Base-by-base conservation (phyloP, 148 eudicot genomes). In the Vaccinium myrtillus region DNA sequence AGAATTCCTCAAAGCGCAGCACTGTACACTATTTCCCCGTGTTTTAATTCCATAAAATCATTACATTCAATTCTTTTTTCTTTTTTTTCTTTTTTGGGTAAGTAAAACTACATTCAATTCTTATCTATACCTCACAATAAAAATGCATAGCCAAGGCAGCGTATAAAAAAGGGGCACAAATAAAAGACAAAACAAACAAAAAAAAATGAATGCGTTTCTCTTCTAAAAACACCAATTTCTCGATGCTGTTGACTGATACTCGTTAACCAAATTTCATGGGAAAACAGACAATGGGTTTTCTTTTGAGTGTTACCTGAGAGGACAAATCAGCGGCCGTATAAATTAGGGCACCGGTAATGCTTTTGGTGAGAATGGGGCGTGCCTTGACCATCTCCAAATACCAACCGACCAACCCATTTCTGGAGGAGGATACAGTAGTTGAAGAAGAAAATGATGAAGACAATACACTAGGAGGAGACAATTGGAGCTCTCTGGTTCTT, bases 291-390 rank as follows among this genome's bases (percentile, higher is more conserved):
- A 19, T 2, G 27, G 46, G 36, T 32, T 71, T 32, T 73, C 8
- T 12, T 50, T 12, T 53, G 39, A 58, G 14, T 23, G 8, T 21
- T 75, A 91, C 99, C 98, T 97, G 99, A 81, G 99, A 94, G 8
- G 99, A 91, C 12, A 97, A 87, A 65, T 97, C 99, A 36, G 99
- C 96, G 36, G 92, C 96, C 25, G 91, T 82, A 75, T 95, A 95
- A 84, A 97, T 95, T 53, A 91, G 67, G 39, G 91, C 92, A 76
- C 88, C 90, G 84, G 99, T 97, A 67, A 93, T 16, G 84, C 96
- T 91, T 83, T 97, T 97, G 2, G 98, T 97, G 71, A 92, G 82
- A 89, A 95, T 82, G 32, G 99, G 99, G 61, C 90, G 92, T 73
- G 93, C 85, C 46, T 95, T 90, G 25, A 97, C 86, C 96, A 90